These are phyloP conservation scores for Picea glauca DNA, from an alignment of 75 land plant genomes.

Conservation along the genomic window DNA sequence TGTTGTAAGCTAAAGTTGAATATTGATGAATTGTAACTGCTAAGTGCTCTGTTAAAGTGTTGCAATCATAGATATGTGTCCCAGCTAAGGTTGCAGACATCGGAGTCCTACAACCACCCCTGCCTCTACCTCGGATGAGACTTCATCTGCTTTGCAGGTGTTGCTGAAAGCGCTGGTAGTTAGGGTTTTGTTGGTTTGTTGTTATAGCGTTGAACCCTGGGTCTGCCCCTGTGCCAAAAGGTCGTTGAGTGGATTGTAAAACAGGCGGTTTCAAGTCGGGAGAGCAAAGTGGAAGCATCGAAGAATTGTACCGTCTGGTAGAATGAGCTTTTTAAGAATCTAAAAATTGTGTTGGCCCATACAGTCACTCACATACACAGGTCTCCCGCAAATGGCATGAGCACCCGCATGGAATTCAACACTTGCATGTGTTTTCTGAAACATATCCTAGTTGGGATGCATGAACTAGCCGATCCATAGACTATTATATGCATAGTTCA, in stretches of 20 bases:
- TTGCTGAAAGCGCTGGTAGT: too few species aligned
- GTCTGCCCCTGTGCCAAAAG: too few species aligned
- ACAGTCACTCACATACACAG: slow-evolving; percentile 26
- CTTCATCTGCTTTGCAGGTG: too few species aligned
- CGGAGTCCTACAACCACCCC: too few species aligned
- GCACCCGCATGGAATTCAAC: slow-evolving; percentile 69
- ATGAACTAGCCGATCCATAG: slow-evolving; percentile 30
- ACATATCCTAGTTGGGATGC: slow-evolving; percentile 80
- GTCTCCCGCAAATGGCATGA: slow-evolving; percentile 52
- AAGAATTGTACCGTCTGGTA: slow-evolving; percentile 59
- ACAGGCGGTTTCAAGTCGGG: slow-evolving; percentile 61
- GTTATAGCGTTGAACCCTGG: too few species aligned
- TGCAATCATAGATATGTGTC: too few species aligned
- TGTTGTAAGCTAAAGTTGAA: too few species aligned
- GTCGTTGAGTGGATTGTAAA: slow-evolving; percentile 39
- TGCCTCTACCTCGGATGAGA: too few species aligned
- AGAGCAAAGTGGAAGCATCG: slow-evolving; percentile 53
- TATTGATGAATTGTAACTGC: too few species aligned
- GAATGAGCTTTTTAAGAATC: slow-evolving; percentile 47
- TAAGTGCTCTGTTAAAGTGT: too few species aligned
- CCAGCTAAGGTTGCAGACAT: too few species aligned
- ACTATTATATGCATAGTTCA: slow-evolving; percentile 51
- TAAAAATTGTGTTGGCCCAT: slow-evolving; percentile 52
- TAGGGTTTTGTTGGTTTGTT: too few species aligned
- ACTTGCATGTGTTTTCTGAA: slow-evolving; percentile 49